Conservation (phyloP, 805 yeast genomes). For the Ogataea zsoltii region DNA sequence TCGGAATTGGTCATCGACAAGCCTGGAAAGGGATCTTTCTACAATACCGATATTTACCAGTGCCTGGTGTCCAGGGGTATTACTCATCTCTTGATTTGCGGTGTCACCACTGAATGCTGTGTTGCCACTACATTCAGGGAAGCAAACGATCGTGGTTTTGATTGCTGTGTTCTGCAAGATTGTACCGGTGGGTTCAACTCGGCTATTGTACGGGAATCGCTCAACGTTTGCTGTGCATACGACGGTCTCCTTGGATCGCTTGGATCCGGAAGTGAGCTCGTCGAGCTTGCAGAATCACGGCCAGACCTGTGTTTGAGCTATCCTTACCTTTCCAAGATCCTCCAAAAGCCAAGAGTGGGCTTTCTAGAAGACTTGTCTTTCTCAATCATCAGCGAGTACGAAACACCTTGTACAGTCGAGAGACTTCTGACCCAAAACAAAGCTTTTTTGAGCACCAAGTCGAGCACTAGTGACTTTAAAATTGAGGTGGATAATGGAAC, state of each 20-base stretch:
- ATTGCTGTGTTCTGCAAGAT: constrained; percentile 23
- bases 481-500: constrained; percentile 6
- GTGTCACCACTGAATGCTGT: constrained; percentile 38
- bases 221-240: constrained; percentile 18
- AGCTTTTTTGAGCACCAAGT: too few relatives aligned
- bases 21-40: constrained; percentile 36
- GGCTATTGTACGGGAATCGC: constrained; percentile 14
- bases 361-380: too few relatives aligned
- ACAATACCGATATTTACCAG: constrained; percentile 33
- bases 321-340: neutral
- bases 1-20: constrained; percentile 33
- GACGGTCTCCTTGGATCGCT: constrained; percentile 20
- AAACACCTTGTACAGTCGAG: too few relatives aligned
- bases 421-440: neutral
- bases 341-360: too few relatives aligned
- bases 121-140: constrained; percentile 36
- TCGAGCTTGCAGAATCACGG: constrained; percentile 1
- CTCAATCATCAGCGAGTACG: too few relatives aligned
- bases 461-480: too few relatives aligned
- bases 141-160: constrained; percentile 36
- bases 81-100: constrained; percentile 31
- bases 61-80: constrained; percentile 30
- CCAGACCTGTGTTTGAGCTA: neutral
- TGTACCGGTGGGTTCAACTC: constrained; percentile 20
- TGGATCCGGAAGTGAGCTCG: constrained; percentile 10